phyloP scores from a whole-genome alignment of 306 rosid genomes.

The Lathyrus aphaca region DNA sequence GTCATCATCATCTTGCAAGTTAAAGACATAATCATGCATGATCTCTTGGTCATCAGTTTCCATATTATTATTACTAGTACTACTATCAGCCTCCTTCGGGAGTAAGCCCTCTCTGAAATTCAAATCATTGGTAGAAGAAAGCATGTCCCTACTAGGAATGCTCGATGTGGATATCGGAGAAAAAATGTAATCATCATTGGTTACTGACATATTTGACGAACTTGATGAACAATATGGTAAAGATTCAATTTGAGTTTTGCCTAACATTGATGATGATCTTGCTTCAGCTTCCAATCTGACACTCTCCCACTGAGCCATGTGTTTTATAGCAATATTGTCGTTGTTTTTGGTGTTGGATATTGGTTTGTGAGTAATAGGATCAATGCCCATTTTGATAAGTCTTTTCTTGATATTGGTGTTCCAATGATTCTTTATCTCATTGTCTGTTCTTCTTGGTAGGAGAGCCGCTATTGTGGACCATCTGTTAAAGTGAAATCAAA shows the following conservation, averaged over 20 bases:
- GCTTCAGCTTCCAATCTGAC: constrained; percentile 52
- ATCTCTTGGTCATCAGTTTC: not conserved
- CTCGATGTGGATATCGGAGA: constrained; percentile 33
- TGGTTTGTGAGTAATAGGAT: constrained; percentile 48
- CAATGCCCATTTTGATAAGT: constrained; percentile 45
- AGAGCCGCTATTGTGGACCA: constrained; percentile 54
- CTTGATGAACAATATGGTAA: not conserved
- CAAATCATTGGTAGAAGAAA: not conserved
- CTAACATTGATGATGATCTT: constrained; percentile 37
- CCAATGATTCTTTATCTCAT: constrained; percentile 56
- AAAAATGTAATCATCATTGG: constrained; percentile 11
- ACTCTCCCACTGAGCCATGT: constrained; percentile 52
- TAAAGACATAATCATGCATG: not conserved
- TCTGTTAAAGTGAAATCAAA: constrained; percentile 5
- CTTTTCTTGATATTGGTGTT: constrained; percentile 49
- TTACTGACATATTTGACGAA: not conserved
- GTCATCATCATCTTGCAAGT: constrained; percentile 21
- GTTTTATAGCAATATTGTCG: not conserved
- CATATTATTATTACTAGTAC: not conserved
- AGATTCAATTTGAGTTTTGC: constrained; percentile 16
- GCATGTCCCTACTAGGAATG: not conserved
- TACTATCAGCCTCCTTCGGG: not conserved
- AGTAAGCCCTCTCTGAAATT: not conserved
- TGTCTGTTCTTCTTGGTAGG: constrained; percentile 48
- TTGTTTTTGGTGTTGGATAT: not conserved